A percentile compares a stretch with the other conserved stretches of the same genome.
Conservation (phyloP, 2,329 filamentous ascomycete species). For the Rhynchosporium graminicola region DNA sequence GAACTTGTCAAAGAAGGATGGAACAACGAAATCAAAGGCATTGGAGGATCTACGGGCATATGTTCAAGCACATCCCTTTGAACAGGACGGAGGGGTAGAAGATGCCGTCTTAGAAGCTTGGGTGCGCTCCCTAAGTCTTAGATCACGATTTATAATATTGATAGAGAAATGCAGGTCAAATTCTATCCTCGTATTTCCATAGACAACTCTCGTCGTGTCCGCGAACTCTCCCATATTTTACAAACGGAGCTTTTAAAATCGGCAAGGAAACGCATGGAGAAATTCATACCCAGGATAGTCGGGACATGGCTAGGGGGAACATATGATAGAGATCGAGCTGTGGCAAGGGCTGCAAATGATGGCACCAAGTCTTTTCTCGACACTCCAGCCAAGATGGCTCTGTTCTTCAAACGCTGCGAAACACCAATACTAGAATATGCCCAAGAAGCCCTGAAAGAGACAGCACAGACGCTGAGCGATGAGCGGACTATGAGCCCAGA, state of each 20-base stretch:
- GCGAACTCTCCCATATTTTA: constrained; percentile 78
- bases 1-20: constrained; percentile 89
- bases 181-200: constrained; percentile 88
- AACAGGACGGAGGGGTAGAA: constrained; percentile 65
- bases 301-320: constrained; percentile 89
- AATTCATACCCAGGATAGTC: constrained; percentile 72
- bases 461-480: constrained; percentile 80
- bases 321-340: constrained; percentile 80
- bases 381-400: constrained; percentile 74
- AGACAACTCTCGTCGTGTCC: constrained; percentile 83
- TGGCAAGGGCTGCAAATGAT: constrained; percentile 74
- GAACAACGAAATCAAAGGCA: constrained; percentile 86
- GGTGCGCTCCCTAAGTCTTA: constrained; percentile 56
- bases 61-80: constrained; percentile 55
- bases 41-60: constrained; percentile 79
- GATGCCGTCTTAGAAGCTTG: constrained; percentile 85
- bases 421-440: constrained; percentile 80
- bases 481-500: constrained; percentile 81
- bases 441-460: constrained; percentile 77
- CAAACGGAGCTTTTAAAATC: constrained; percentile 64
- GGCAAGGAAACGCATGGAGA: constrained; percentile 80
- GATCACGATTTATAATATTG: background rate
- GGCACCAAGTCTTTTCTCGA: constrained; percentile 75
- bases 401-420: constrained; percentile 82
- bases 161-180: constrained; percentile 59